phyloP scores from a whole-genome alignment of 306 rosid species.

The Dicorynia guianensis region DNA sequence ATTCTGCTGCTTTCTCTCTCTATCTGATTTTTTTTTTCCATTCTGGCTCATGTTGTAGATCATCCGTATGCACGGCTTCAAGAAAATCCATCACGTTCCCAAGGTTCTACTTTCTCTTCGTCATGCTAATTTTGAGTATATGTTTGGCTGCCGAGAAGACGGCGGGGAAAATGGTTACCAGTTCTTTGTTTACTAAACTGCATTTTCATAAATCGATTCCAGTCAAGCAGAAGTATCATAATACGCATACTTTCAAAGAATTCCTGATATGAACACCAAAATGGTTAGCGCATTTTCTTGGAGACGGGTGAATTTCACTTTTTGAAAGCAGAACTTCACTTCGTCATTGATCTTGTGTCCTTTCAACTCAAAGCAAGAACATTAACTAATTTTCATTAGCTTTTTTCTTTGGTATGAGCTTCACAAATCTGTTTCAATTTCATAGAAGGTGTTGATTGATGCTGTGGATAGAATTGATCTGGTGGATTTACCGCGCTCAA shows the following conservation, averaged over 20 bases:
- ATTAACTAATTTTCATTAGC: not conserved
- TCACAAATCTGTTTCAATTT: constrained; percentile 16
- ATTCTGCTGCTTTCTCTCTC: not conserved
- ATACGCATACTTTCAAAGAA: too few species aligned
- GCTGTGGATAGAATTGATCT: constrained; percentile 62
- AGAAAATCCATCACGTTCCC: constrained; percentile 50
- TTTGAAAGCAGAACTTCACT: not conserved
- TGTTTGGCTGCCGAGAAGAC: constrained; percentile 38
- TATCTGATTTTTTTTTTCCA: constrained; percentile 1
- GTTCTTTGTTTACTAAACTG: not conserved
- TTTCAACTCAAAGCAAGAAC: not conserved
- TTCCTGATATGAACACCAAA: too few species aligned
- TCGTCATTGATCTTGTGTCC: too few species aligned
- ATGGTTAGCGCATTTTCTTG: too few species aligned
- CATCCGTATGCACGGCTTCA: constrained; percentile 76
- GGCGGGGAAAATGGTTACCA: not conserved
- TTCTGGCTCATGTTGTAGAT: constrained; percentile 46
- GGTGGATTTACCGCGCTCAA: constrained; percentile 65
- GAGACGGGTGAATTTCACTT: too few species aligned
- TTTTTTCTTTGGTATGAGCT: not conserved
- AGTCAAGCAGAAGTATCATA: too few species aligned
- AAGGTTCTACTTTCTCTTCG: constrained; percentile 54
- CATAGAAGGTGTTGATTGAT: constrained; percentile 56
- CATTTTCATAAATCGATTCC: not conserved
- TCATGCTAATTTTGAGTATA: constrained; percentile 9